A percentile compares a stretch with the other conserved stretches of the same genome.
Evolutionary conservation across 2,329 filamentous ascomycete species (phyloP).

Genomic region (Xylaria multiplex): DNA sequence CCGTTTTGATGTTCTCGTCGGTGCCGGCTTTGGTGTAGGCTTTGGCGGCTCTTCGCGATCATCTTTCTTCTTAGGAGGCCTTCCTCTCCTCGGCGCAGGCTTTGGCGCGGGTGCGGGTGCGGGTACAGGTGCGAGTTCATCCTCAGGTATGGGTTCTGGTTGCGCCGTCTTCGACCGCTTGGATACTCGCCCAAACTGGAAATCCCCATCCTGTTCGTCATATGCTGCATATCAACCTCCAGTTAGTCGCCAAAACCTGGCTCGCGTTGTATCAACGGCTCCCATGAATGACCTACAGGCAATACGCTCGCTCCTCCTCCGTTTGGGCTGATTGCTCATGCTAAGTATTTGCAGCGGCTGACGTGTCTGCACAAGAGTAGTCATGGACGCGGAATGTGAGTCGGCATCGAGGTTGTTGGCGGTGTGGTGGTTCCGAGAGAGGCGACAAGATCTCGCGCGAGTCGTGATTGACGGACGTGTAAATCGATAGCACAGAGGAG

Average conservation of each 20-base stretch:
- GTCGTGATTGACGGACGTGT: conserved; percentile 29
- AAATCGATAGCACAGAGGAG: conserved; percentile 14
- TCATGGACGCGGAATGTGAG: conserved; percentile 68
- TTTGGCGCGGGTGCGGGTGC: conserved; percentile 36
- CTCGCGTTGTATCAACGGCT: conserved; percentile 28
- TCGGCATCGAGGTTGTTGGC: conserved; percentile 41
- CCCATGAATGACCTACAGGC: conserved; percentile 61
- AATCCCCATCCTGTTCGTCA: conserved; percentile 81
- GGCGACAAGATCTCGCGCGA: conserved; percentile 28
- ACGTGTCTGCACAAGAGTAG: conserved; percentile 73
- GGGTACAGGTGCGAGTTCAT: conserved; percentile 52
- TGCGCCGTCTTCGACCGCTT: conserved; percentile 71
- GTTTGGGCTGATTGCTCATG: conserved; percentile 72
- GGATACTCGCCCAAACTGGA: conserved; percentile 75
- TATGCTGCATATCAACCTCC: conserved; percentile 54
- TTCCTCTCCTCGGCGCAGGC: conserved; percentile 51
- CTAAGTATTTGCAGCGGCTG: conserved; percentile 73
- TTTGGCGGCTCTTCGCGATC: conserved; percentile 40
- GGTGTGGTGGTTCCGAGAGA: conserved; percentile 7
- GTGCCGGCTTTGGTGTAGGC: conserved; percentile 45
- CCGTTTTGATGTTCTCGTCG: conserved; percentile 55
- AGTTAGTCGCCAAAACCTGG: conserved; percentile 32
- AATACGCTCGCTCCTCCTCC: conserved; percentile 71
- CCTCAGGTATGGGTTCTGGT: conserved; percentile 54
- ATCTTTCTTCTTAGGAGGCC: conserved; percentile 55